These are phyloP conservation scores for Neonectria punicea DNA, from an alignment of 2,329 filamentous ascomycete species.

Conservation along the genomic window DNA sequence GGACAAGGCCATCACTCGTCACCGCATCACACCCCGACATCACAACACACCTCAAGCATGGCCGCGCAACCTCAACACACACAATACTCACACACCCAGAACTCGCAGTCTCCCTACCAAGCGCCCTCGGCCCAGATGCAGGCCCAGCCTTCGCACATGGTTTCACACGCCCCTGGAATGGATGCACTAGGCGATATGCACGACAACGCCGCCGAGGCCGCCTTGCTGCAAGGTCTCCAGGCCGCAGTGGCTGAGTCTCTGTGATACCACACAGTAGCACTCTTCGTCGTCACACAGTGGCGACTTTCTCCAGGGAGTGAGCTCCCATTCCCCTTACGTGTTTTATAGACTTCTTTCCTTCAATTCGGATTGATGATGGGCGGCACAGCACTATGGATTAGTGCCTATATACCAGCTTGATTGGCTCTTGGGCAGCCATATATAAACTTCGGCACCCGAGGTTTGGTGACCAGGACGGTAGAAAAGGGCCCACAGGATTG, in stretches of 20 bases:
- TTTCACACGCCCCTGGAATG: conserved; percentile 33
- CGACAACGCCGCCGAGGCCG: conserved; percentile 49
- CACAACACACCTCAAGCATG: conserved; percentile 29
- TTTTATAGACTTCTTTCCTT: conserved; percentile 17
- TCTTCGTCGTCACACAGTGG: not conserved
- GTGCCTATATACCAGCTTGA: conserved; percentile 15
- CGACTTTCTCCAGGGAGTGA: not conserved
- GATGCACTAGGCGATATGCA: conserved; percentile 40
- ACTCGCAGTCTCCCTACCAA: conserved; percentile 23
- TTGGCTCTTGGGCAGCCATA: conserved; percentile 1
- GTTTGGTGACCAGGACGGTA: not conserved
- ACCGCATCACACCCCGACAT: conserved; percentile 40
- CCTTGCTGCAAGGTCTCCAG: conserved; percentile 49
- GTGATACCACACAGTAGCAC: conserved; percentile 16
- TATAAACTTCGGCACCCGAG: conserved; percentile 4
- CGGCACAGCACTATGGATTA: conserved; percentile 14
- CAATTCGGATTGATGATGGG: conserved; percentile 20
- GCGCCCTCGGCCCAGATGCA: conserved; percentile 31
- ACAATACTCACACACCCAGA: conserved; percentile 31
- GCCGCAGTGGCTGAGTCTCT: conserved; percentile 46
- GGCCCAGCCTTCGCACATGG: conserved; percentile 37
- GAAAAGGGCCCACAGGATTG: conserved; percentile 22
- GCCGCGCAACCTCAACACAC: conserved; percentile 28
- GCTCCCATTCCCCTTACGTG: not conserved
- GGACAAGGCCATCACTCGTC: conserved; percentile 40